phyloP scores from a whole-genome alignment of 1,284 basidiomycete species.

The Ustilago cynodontis region DNA sequence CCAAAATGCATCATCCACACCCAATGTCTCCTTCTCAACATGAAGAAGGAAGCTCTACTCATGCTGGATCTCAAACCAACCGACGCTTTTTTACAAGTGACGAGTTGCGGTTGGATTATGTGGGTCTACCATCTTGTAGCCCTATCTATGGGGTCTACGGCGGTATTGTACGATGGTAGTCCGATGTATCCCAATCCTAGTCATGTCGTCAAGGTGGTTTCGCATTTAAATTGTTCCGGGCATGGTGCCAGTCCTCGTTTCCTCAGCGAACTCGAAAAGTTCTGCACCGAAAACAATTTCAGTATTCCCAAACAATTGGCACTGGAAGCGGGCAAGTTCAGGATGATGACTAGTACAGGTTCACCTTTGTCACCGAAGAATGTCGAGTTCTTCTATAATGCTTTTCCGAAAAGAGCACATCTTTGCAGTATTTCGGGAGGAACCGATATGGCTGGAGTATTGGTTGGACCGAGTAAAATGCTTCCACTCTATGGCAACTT shows the following conservation, averaged over 20 bases:
- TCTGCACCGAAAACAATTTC: constrained; percentile 16
- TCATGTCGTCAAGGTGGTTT: constrained; percentile 57
- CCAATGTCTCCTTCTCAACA: constrained; percentile 56
- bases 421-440: constrained; percentile 62
- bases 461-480: constrained; percentile 58
- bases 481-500: constrained; percentile 66
- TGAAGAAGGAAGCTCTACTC: constrained; percentile 52
- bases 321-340: constrained; percentile 41
- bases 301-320: constrained; percentile 31
- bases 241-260: constrained; percentile 65
- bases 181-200: constrained; percentile 65
- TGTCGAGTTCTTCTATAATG: constrained; percentile 61
- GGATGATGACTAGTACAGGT: constrained; percentile 66
- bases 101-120: constrained; percentile 68
- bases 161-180: constrained; percentile 67
- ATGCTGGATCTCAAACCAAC: constrained; percentile 53
- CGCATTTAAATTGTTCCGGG: constrained; percentile 61
- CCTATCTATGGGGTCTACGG: constrained; percentile 56
- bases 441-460: constrained; percentile 66
- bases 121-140: constrained; percentile 64
- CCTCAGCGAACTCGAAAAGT: constrained; percentile 51
- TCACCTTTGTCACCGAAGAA: constrained; percentile 63
- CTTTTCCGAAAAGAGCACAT: constrained; percentile 40
- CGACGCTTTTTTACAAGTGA: constrained; percentile 65
- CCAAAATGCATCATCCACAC: constrained; percentile 70